These are phyloP conservation scores for Dactylella cylindrospora DNA, from an alignment of 2,329 filamentous ascomycete genomes.

Conservation along the genomic window DNA sequence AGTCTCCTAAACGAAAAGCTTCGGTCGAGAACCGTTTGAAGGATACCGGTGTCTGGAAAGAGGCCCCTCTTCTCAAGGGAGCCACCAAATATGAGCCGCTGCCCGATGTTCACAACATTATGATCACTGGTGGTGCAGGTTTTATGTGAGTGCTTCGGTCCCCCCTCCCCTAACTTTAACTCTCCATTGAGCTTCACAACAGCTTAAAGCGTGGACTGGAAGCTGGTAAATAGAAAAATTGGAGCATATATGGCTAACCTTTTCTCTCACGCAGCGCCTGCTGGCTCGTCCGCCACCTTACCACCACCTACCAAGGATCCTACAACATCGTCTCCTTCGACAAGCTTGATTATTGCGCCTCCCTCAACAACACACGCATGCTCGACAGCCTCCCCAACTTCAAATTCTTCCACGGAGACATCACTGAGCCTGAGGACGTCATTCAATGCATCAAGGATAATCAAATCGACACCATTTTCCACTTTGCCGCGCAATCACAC, in stretches of 20 bases:
- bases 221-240: slow-evolving; percentile 2
- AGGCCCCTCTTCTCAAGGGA: slow-evolving; percentile 69
- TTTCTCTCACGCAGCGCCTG: slow-evolving; percentile 62
- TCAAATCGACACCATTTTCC: slow-evolving; percentile 76
- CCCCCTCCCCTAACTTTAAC: slow-evolving; percentile 2
- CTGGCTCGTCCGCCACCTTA: slow-evolving; percentile 78
- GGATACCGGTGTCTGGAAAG: slow-evolving; percentile 68
- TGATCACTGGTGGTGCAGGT: slow-evolving; percentile 79
- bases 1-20: slow-evolving; percentile 16
- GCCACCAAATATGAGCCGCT: slow-evolving; percentile 70
- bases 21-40: slow-evolving; percentile 52
- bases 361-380: slow-evolving; percentile 73
- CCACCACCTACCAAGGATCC: slow-evolving; percentile 68
- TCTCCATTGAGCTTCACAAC: too few species aligned
- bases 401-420: slow-evolving; percentile 75
- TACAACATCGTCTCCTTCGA: slow-evolving; percentile 83
- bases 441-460: slow-evolving; percentile 69
- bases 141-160: slow-evolving; percentile 68
- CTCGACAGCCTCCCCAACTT: slow-evolving; percentile 71
- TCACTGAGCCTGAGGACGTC: slow-evolving; percentile 70
- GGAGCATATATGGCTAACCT: slow-evolving; percentile 35
- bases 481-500: slow-evolving; percentile 83
- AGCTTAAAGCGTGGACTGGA: background rate
- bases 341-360: slow-evolving; percentile 80
- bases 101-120: slow-evolving; percentile 72